A percentile compares a stretch with the other conserved stretches of the same genome.
Conservation (phyloP, 1,284 basidiomycete genomes). For the Cystobasidium pallidum region DNA sequence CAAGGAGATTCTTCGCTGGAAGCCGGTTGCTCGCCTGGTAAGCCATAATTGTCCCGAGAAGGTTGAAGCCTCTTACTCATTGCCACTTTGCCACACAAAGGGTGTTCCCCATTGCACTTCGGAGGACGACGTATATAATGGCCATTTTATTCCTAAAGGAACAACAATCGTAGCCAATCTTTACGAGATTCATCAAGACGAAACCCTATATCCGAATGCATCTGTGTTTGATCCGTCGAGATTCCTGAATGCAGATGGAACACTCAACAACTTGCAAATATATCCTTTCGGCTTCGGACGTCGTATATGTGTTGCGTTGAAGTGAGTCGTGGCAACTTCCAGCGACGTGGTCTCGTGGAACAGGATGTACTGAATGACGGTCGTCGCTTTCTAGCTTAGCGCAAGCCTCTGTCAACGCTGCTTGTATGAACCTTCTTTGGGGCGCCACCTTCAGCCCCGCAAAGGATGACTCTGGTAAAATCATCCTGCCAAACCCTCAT, state of each 20-base stretch:
- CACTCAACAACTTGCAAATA: conserved; percentile 10
- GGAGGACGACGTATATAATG: conserved; percentile 53
- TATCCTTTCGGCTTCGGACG: conserved; percentile 4
- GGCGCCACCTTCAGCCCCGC: background rate
- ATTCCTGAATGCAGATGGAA: conserved; percentile 16
- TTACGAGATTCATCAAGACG: conserved; percentile 52
- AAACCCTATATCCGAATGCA: conserved; percentile 46
- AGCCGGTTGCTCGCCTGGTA: conserved; percentile 53
- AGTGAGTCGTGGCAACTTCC: conserved; percentile 7
- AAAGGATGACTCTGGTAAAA: background rate
- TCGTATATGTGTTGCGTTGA: conserved; percentile 3
- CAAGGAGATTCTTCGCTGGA: conserved; percentile 54
- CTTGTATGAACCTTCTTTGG: conserved; percentile 4
- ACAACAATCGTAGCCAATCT: conserved; percentile 54
- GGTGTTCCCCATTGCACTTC: conserved; percentile 49
- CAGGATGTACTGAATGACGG: too few species aligned
- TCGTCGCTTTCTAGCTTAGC: background rate
- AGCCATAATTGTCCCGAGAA: conserved; percentile 44
- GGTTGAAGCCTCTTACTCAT: conserved; percentile 26
- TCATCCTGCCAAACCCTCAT: background rate
- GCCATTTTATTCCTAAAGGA: conserved; percentile 54
- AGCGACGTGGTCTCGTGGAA: too few species aligned
- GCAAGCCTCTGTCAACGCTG: conserved; percentile 1
- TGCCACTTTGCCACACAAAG: conserved; percentile 12
- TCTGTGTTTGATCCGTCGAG: conserved; percentile 44